A percentile compares a stretch with the other conserved stretches of the same genome.
Evolutionary conservation across 208 protist genomes (phyloP).

Genomic region (Trichomonas vaginalis): DNA sequence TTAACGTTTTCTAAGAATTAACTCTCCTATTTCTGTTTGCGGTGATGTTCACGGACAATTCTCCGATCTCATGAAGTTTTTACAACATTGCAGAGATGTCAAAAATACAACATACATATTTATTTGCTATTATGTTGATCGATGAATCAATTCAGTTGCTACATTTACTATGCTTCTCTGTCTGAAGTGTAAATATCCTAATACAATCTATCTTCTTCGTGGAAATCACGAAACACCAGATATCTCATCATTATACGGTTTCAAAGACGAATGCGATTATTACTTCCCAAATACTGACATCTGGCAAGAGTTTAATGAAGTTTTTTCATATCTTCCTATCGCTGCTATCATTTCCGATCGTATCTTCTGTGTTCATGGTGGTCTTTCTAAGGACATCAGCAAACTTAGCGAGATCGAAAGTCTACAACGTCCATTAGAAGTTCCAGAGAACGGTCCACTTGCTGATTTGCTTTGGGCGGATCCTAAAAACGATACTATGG

Average conservation of each 20-base stretch:
- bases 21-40: slow-evolving; percentile 25
- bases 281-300: slow-evolving; percentile 85
- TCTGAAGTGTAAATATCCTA: slow-evolving; percentile 27
- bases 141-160: slow-evolving; percentile 27
- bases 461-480: slow-evolving; percentile 98
- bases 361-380: slow-evolving; percentile 96
- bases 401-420: slow-evolving; percentile 78
- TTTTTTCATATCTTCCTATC: slow-evolving; percentile 94
- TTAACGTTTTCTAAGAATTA: slow-evolving; percentile 25
- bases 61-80: slow-evolving; percentile 30
- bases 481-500: slow-evolving; percentile 72
- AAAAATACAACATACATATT: slow-evolving; percentile 31
- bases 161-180: slow-evolving; percentile 26
- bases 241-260: background rate
- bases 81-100: slow-evolving; percentile 23
- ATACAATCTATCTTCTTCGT: slow-evolving; percentile 28
- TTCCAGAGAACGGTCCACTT: slow-evolving; percentile 57
- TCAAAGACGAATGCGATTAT: background rate
- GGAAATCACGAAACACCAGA: slow-evolving; percentile 33
- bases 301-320: slow-evolving; percentile 95
- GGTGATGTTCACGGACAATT: slow-evolving; percentile 39
- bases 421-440: slow-evolving; percentile 81
- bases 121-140: slow-evolving; percentile 38
- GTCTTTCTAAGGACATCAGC: slow-evolving; percentile 80
- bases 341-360: slow-evolving; percentile 94